Evolutionary conservation across 2,329 filamentous ascomycete species (phyloP), one percentile per base, ranked within the genome.

Genomic region (Aphanoascus verrucosus): DNA sequence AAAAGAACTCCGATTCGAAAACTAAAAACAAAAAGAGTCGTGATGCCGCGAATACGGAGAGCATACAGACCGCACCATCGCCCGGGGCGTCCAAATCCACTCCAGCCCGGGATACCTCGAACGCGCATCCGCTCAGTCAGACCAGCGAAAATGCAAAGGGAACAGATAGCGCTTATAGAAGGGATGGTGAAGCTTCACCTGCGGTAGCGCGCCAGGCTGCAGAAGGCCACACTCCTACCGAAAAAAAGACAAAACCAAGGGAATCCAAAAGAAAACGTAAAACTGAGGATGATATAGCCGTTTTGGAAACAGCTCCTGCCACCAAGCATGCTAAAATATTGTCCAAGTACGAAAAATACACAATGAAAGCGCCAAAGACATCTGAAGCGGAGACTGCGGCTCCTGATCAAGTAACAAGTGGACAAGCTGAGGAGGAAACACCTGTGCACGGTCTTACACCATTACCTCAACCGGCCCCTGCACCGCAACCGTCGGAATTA

Each of bases 361-460:
- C 44, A 49, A 49, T 54, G 5, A 53, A 54, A 23, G 49, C 49
- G 15, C 55, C 59, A 41, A 57, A 56, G 35, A 31, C 45, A 45
- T 8, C 47, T 63, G 63, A 15, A 32, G 14, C 6, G 14, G 37
- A 23, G n/a, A 19, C 40, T 8, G 9, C 34, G 28, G 9, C 6
- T 20, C 40, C 14, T 14, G 43, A 34, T 20, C n/a, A 32, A 9
- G 11, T 19, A 15, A 5, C 14, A 34, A 12, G 19, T 11, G 17
- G 38, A 5, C 8, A 38, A 32, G 1, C 17, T 4, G 23, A 11
- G 35, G 46, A 51, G 20, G 15, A 42, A 5, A 57, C 61, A 11
- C 76, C 80, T 61, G 65, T 83, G 2, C 83, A 89, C 65, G 88
- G 87, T 19, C 74, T 97, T 0, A 82, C 85, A 53, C 89, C 88